phyloP scores from a whole-genome alignment of 2,329 filamentous ascomycete species.

The Drechslerella coelobrocha region DNA sequence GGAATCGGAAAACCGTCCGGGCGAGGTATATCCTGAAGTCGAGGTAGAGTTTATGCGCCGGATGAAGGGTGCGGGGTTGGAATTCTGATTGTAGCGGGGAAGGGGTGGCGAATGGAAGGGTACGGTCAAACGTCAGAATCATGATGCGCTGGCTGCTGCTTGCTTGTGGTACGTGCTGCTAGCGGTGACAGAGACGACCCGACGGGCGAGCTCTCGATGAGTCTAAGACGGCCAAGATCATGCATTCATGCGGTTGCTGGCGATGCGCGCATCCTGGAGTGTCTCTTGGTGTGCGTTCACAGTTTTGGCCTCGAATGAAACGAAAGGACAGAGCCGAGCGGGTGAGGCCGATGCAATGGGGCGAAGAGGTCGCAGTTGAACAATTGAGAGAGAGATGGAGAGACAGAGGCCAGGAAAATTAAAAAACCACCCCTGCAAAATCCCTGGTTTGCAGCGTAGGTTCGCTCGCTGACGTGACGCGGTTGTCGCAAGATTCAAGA shows the following conservation, averaged over 20 bases:
- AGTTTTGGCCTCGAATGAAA: slow-evolving; percentile 3
- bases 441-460: background rate
- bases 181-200: background rate
- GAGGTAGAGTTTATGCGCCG: slow-evolving; percentile 35
- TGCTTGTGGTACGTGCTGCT: background rate
- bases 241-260: slow-evolving; percentile 5
- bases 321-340: background rate
- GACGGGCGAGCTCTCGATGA: slow-evolving; percentile 9
- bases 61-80: slow-evolving; percentile 23
- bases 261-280: slow-evolving; percentile 3
- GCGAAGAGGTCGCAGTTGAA: background rate
- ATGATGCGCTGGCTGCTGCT: slow-evolving; percentile 5
- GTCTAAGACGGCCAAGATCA: slow-evolving; percentile 3
- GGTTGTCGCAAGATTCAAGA: background rate
- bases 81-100: slow-evolving; percentile 23
- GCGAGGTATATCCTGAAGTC: slow-evolving; percentile 40
- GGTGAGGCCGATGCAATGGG: slow-evolving; percentile 2
- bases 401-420: background rate
- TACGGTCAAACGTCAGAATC: slow-evolving; percentile 40
- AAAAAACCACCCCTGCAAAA: background rate
- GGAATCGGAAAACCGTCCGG: slow-evolving; percentile 25
- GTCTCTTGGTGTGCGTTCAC: background rate
- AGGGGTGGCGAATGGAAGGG: slow-evolving; percentile 21
- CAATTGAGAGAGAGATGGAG: background rate
- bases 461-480: background rate